phyloP scores from a whole-genome alignment of 129 eudicot genomes.

The Glebionis coronaria region DNA sequence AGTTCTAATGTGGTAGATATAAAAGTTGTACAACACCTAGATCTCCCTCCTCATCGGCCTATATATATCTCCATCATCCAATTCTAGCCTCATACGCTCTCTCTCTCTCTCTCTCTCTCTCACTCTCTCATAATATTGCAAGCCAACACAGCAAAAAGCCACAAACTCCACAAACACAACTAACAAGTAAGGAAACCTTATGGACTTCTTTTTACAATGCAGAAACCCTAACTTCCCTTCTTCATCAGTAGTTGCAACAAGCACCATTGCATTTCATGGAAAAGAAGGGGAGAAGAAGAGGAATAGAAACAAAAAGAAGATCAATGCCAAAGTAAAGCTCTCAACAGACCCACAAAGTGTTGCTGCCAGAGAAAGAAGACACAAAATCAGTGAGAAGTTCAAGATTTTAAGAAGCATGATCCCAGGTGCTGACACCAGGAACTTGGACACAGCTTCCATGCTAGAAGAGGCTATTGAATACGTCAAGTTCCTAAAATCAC shows the following conservation, averaged over 20 bases:
- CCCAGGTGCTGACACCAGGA: conserved; percentile 64
- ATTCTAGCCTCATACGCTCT: too few relatives aligned
- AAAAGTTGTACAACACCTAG: too few relatives aligned
- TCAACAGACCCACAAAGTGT: conserved; percentile 94
- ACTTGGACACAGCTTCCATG: conserved; percentile 86
- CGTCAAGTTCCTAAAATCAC: conserved; percentile 76
- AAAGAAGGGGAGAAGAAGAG: conserved; percentile 29
- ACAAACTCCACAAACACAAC: conserved; percentile 9
- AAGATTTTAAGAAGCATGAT: conserved; percentile 71
- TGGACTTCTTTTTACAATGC: conserved; percentile 32
- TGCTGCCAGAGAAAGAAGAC: conserved; percentile 86
- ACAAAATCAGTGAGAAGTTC: conserved; percentile 71
- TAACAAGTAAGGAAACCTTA: background rate
- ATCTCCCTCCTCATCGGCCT: too few relatives aligned
- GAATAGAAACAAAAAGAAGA: conserved; percentile 18
- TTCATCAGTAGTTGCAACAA: conserved; percentile 18
- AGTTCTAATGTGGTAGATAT: too few relatives aligned
- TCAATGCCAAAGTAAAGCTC: conserved; percentile 40
- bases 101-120: too few relatives aligned
- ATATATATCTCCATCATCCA: too few relatives aligned
- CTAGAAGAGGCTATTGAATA: conserved; percentile 80
- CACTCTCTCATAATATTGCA: too few relatives aligned
- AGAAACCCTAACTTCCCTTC: conserved; percentile 27
- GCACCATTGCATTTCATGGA: conserved; percentile 21
- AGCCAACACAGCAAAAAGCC: background rate